Percentiles rank a stretch among this genome's conserved stretches.
Conservation (phyloP, 345 rosid species). For the sweet orange (Citrus sinensis) region DNA sequence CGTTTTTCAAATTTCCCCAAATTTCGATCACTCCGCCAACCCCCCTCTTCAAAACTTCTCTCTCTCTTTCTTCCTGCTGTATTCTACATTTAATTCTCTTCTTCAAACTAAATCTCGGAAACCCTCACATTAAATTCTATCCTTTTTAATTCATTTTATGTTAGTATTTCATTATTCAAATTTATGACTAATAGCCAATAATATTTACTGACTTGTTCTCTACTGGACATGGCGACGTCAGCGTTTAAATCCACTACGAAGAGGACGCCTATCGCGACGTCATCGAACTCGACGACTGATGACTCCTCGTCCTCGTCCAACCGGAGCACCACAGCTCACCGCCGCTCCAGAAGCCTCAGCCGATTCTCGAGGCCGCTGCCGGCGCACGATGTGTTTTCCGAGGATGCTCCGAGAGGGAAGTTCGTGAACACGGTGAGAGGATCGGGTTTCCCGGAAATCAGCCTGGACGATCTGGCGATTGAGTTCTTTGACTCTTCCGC, state of each 20-base stretch:
- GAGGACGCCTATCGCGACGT: conserved; percentile 41
- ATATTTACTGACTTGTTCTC: neutral
- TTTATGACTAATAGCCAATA: neutral
- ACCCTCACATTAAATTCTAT: neutral
- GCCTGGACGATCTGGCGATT: conserved; percentile 78
- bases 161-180: neutral
- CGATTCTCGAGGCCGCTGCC: conserved; percentile 60
- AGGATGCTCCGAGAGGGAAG: conserved; percentile 57
- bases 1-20: conserved; percentile 12
- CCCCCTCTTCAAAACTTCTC: neutral
- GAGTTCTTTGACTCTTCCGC: conserved; percentile 58
- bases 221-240: conserved; percentile 61
- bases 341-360: conserved; percentile 85
- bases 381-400: conserved; percentile 29
- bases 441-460: conserved; percentile 75
- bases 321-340: conserved; percentile 38
- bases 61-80: neutral
- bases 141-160: too few relatives aligned
- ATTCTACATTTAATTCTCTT: neutral
- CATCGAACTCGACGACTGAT: conserved; percentile 34
- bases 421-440: conserved; percentile 85
- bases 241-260: conserved; percentile 63
- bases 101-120: neutral
- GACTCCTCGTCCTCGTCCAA: conserved; percentile 44
- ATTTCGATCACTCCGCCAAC: conserved; percentile 22